Base-by-base conservation (phyloP, 345 rosid species). In the Euphorbia tirucalli region DNA sequence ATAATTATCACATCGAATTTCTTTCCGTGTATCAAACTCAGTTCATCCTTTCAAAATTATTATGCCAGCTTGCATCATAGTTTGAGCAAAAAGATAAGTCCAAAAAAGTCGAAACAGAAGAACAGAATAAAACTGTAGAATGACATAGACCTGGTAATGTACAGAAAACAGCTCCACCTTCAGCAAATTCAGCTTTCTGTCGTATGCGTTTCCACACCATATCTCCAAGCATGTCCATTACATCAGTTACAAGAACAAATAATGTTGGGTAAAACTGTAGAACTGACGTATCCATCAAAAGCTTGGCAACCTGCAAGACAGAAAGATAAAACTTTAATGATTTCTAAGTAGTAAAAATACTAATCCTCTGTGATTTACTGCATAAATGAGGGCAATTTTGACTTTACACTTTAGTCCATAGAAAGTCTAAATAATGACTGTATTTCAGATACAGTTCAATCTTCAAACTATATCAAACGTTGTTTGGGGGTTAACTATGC, bases 251-350 rank as follows among this genome's bases (percentile, higher is more conserved):
- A 73, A 88, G 86, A 78, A 90, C 93, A 77, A 93, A 93, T 69
- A 91, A 79, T 31, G 96, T 91, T 73, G 98, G 98, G 84, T 91
- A 93, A 84, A 93, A 93, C 70, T 88, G 89, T 59, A 80, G 76
- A 77, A 91, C 96, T 43, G 97, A 86, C 65, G 98, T 93, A 80
- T 90, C 98, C 89, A 87, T 87, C 81, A 93, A 85, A 83, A 93
- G 97, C 80, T 84, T 87, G 66, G 92, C 87, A 72, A 91, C 96
- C 98, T 93, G 83, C 81, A 87, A 30, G 83, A 55, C 55, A 35
- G 56, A 59, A 52, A 74, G 25, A 63, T 61, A 41, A 66, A 28
- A 50, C 48, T 66, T 59, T 65, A 43, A 4, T 11, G 44, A 54
- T 72, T 49, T 1, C 41, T 50, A 46, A 21, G 69, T 21, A 66